Evolutionary conservation across 495 filamentous ascomycete species (phyloP), one percentile per base, ranked within the genome.

Genomic region (Penicillium cataractarum): DNA sequence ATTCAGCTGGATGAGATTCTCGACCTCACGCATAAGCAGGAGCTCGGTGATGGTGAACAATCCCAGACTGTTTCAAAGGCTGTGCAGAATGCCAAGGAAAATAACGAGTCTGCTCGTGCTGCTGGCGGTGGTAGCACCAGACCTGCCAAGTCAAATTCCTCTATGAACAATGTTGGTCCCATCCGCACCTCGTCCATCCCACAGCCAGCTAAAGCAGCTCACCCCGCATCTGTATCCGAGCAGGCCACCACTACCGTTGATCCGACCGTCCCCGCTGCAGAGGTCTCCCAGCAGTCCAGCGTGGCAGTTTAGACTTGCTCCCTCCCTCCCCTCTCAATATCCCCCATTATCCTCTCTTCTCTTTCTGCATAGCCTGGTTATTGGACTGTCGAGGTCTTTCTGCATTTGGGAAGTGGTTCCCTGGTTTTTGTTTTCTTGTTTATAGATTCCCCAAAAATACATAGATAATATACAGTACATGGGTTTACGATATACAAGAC

Each of bases 1-100:
- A 74, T 72, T 29, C 83, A 80, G n/a, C 78, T 88, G 13, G 92
- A 96, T 68, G 69, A 82, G 56, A 75, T 81, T n/a, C 72, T 92
- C 6, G 83, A 83, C 27, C 80, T 93, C 17, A 73, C 79, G 15
- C 73, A 79, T 19, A 83, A 84, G 54, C 81, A 68, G 64, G 44
- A 66, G 48, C 6, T 63, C 9, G 57, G 39, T 51, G 61, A 69
- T 57, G 62, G 52, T 74, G 29, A 65, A 76, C 22, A 64, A n/a
- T n/a, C n/a, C n/a, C n/a, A n/a, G 80, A 61, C 72, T 13, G 69
- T 67, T 22, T 68, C 67, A 48, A 79, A 81, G 63, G 81, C 83
- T 44, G 78, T 83, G 26, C 80, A 84, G 59, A 83, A 83, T 35
- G 83, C 82, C 15, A 83, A 82, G 59, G 74, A 78, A 32, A 83